Evolutionary conservation across 768 basidiomycete species (phyloP).

Genomic region (Clavaria fumosa): DNA sequence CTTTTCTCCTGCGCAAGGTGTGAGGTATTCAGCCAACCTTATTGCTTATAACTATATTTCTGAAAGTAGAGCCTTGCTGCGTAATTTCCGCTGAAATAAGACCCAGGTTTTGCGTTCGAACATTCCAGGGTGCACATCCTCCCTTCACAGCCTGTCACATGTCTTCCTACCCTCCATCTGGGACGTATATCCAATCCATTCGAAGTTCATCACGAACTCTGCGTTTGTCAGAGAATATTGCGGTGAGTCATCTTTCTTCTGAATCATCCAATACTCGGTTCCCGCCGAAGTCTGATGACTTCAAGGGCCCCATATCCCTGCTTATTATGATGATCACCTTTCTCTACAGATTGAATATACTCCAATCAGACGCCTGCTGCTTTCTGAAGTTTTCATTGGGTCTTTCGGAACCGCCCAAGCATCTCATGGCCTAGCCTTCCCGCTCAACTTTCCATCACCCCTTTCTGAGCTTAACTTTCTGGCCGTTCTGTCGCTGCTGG

Average conservation of each 20-base stretch:
- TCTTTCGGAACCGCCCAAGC: conserved; percentile 47
- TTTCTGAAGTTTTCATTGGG: conserved; percentile 45
- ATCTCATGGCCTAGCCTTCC: conserved; percentile 58
- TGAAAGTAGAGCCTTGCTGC: too few relatives aligned
- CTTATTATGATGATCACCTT: not conserved
- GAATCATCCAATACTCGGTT: not conserved
- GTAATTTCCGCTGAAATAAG: too few relatives aligned
- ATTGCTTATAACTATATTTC: too few relatives aligned
- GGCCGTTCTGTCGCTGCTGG: conserved; percentile 63
- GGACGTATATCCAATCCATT: conserved; percentile 34
- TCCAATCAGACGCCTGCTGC: conserved; percentile 44
- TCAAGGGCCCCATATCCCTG: too few relatives aligned
- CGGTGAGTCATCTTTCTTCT: conserved; percentile 26
- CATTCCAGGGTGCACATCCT: too few relatives aligned
- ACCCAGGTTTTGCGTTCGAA: too few relatives aligned
- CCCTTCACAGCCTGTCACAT: too few relatives aligned
- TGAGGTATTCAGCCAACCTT: too few relatives aligned
- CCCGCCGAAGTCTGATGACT: not conserved
- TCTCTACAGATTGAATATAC: conserved; percentile 36
- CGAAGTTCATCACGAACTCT: conserved; percentile 35
- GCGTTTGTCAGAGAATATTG: conserved; percentile 32
- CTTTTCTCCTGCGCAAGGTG: too few relatives aligned
- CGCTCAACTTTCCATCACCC: conserved; percentile 61
- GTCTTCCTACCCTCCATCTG: conserved; percentile 36
- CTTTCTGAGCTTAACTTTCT: conserved; percentile 70